Evolutionary conservation across 345 rosid species (phyloP), one percentile per base, ranked within the genome.

Genomic region (Capsella bursapastoris): DNA sequence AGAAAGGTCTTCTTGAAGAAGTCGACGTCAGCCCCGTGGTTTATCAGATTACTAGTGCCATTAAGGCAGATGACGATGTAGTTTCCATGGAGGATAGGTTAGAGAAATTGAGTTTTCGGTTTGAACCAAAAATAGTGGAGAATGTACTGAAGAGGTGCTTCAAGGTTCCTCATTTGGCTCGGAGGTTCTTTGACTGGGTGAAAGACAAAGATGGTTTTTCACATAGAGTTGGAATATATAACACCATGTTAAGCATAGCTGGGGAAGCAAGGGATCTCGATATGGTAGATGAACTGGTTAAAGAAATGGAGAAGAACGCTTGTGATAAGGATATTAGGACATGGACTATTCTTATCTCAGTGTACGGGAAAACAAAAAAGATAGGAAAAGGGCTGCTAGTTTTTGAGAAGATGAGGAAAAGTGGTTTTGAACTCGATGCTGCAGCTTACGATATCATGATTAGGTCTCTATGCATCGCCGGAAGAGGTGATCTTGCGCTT

Each of bases 111-210:
- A 82, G 80, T 60, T 66, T 79, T 67, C 79, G 14, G 52, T 82
- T 85, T 72, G 88, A 86, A 7, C 76, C 84, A 3, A 86, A 83
- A 40, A 72, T 85, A 35, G 97, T 90, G 11, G 98, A 86, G 41
- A 90, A 82, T 48, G 98, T 93, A 12, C 79, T 93, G 56, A 87
- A 90, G 61, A 80, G 93, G 71, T 90, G 96, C 83, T 87, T 84
- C 38, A 85, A 89, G 79, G 89, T 86, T 81, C 93, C 98, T 16
- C 90, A 84, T 74, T 82, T 83, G 56, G 97, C 93, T 72, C 66
- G 81, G 31, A 82, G 89, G 76, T 89, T 90, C 83, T 89, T 89
- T 74, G 77, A 61, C 63, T 93, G 98, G 95, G 90, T 86, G 73
- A 83, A 80, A 74, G 57, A 68, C 18, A 85, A 79, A 66, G 81